Conservation (phyloP, 495 filamentous ascomycete genomes). For the Penicillium verhagenii region DNA sequence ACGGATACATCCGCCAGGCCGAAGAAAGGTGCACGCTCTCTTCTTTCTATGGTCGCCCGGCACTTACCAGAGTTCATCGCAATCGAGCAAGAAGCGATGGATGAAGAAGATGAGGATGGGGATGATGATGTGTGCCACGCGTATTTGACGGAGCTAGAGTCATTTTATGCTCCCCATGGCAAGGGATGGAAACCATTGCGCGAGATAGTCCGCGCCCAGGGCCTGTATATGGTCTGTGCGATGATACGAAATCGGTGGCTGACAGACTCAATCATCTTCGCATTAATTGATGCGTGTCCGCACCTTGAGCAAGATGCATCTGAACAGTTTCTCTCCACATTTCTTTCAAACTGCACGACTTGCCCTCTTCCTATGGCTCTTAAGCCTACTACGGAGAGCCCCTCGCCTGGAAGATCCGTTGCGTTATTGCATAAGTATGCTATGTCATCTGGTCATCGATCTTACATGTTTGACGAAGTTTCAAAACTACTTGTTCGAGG, state of each 20-base stretch:
- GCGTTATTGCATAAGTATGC: conserved; percentile 34
- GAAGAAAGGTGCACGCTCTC: conserved; percentile 45
- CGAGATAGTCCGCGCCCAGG: conserved; percentile 64
- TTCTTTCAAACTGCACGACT: conserved; percentile 26
- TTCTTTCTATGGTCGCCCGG: conserved; percentile 65
- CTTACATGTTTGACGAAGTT: conserved; percentile 40
- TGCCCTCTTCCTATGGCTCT: conserved; percentile 36
- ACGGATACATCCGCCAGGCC: conserved; percentile 12
- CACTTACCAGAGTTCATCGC: conserved; percentile 63
- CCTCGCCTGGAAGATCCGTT: conserved; percentile 28
- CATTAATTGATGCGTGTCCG: conserved; percentile 37
- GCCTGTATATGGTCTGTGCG: conserved; percentile 55
- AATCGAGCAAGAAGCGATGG: conserved; percentile 55
- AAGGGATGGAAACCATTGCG: conserved; percentile 65
- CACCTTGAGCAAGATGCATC: conserved; percentile 37
- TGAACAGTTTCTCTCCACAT: conserved; percentile 33
- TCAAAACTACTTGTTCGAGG: conserved; percentile 38
- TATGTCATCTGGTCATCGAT: too few species aligned
- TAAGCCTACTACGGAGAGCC: conserved; percentile 16
- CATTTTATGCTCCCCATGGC: conserved; percentile 48
- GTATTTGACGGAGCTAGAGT: conserved; percentile 68
- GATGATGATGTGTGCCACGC: conserved; percentile 49
- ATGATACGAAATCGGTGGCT: conserved; percentile 52
- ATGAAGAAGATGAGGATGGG: conserved; percentile 46
- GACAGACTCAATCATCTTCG: conserved; percentile 29